These are phyloP conservation scores for Linderina pennispora DNA, from an alignment of 192 early-diverging fungal species.

Conservation along the genomic window DNA sequence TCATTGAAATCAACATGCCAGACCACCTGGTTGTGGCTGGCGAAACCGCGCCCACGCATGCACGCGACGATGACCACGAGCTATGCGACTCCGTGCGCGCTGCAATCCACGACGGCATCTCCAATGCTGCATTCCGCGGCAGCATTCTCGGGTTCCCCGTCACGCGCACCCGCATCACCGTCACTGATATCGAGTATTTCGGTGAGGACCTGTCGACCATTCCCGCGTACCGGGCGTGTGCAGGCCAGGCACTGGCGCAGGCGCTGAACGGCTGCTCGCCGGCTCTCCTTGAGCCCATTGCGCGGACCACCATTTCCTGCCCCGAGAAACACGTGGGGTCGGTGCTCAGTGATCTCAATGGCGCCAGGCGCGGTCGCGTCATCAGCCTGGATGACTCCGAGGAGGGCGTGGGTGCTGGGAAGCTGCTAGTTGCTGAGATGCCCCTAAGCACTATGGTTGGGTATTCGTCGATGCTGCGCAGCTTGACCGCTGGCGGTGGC, in stretches of 20 bases:
- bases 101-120: constrained; percentile 62
- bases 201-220: constrained; percentile 50
- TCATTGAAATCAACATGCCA: constrained; percentile 12
- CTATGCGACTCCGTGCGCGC: constrained; percentile 18
- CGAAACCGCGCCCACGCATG: background rate
- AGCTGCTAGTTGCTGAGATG: constrained; percentile 47
- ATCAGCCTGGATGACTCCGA: constrained; percentile 49
- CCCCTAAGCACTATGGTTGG: constrained; percentile 81
- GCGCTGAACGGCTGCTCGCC: constrained; percentile 43
- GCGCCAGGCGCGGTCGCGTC: constrained; percentile 66
- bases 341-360: constrained; percentile 76
- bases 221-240: constrained; percentile 57
- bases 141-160: constrained; percentile 75
- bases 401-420: constrained; percentile 5
- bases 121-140: constrained; percentile 65
- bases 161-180: constrained; percentile 51
- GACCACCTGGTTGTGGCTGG: background rate
- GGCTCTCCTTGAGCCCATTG: constrained; percentile 75
- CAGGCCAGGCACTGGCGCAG: constrained; percentile 54
- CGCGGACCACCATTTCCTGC: constrained; percentile 64
- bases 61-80: background rate
- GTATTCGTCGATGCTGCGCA: constrained; percentile 73
- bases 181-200: constrained; percentile 50
- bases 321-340: constrained; percentile 67
- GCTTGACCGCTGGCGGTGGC: constrained; percentile 82